Evolutionary conservation across 768 basidiomycete genomes (phyloP), one percentile per base, ranked within the genome.

Genomic region (Leccinellum rugosiceps): DNA sequence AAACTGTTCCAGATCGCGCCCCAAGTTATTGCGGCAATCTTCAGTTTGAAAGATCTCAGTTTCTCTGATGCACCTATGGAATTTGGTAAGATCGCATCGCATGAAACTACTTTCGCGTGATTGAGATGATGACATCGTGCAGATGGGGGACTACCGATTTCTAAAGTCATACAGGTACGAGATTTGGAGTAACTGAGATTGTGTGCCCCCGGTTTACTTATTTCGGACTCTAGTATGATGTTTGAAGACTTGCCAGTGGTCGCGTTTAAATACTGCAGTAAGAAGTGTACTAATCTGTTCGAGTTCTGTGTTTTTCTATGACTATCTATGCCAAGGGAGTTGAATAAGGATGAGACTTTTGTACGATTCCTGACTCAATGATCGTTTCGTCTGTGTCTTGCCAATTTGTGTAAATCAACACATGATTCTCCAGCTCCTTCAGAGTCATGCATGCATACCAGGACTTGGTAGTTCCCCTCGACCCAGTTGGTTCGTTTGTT

Each of bases 1-100:
- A 41, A 5, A 17, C 7, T 3, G 6, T 41, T 44, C 23, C 15
- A 82, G 80, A 75, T 78, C 25, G 77, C 76, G 7, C 76, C 81
- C 19, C 66, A 68, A 28, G 72, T 81, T 21, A 61, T 86, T 19
- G 70, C 74, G 3, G 72, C 68, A 6, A 75, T 87, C 45, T 77
- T 84, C 56, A 70, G 69, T 28, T 68, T 82, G 56, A 75, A 77
- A 52, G 65, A 74, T 19, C 47, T 85, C 14, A 0, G n/a, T 15
- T 62, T 65, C 31, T 23, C 55, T n/a, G 41, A 26, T 2, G 46
- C 14, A 2, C 47, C 23, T 7, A 65, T 44, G 54, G 47, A 34
- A 28, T 57, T 49, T 57, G 59, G 66, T 65, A 31, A 44, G 65
- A 17, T 60, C 17, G 3, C 6, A 35, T 31, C 4, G 21, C 5